Base-by-base conservation (phyloP, 2,329 filamentous ascomycete species). In the Pseudocercospora fuligena region DNA sequence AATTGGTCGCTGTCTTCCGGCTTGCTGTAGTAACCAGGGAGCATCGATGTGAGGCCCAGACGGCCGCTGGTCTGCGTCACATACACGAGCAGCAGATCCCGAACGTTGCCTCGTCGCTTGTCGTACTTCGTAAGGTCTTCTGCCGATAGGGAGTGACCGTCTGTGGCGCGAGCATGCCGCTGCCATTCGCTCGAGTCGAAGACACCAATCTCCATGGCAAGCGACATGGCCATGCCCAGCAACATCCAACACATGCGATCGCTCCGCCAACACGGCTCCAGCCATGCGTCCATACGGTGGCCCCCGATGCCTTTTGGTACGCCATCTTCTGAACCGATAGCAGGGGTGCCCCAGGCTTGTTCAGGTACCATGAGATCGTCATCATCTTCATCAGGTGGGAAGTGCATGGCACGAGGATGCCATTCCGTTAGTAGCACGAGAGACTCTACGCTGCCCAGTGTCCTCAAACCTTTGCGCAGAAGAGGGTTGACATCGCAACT, bases 161-260 rank as follows among this genome's bases (percentile, higher is more conserved):
- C 70, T 72, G 77, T 67, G 70, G 75, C 68, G 63, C 90, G 79
- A 73, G 94, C 91, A 67, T 78, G 74, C 8, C 77, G 73, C 64
- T 78, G 73, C 70, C 75, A 78, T 65, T 92, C 92, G 70, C 94
- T 92, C 66, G 94, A 89, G 72, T 98, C 95, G 73, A 98, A 99
- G 1, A 99, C 93, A 47, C 95, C 95, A 33, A 99, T 88, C 78
- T 99, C 95, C 72, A 97, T 97, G 0, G 92, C 93, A 43, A 98
- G 83, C 0, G 93, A 92, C 83, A 94, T 92, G 14, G 93, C 93
- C 43, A 93, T 96, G 75, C 93, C 96, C 31, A 98, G 85, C 14
- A 98, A 83, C 93, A 97, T 97, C 94, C 94, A 97, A 76, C 92
- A 97, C 92, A 97, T 97, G 63, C 93, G 91, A 75, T 97, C 94